Percentiles rank a stretch among this genome's conserved stretches.
Evolutionary conservation across 2,329 filamentous ascomycete genomes (phyloP).

Genomic region (Grosmannia huntii): DNA sequence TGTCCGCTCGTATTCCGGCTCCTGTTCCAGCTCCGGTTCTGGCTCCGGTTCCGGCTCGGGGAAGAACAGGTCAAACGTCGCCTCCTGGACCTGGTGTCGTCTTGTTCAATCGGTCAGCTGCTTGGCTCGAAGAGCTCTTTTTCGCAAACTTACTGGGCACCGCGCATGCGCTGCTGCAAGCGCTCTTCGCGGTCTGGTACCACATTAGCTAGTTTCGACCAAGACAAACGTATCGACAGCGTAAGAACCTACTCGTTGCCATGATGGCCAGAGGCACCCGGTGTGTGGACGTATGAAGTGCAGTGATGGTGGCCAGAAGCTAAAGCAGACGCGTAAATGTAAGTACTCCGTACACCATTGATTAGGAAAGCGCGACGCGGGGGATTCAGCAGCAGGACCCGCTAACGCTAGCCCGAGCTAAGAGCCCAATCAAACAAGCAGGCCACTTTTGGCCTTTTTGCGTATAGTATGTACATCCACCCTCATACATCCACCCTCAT

Average conservation of each 20-base stretch:
- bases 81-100: conserved; percentile 44
- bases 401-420: neutral
- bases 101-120: conserved; percentile 17
- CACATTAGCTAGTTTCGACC: neutral
- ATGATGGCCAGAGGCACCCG: neutral
- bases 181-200: conserved; percentile 44
- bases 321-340: neutral
- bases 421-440: neutral
- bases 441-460: neutral
- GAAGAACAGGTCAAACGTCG: conserved; percentile 43
- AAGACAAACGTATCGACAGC: neutral
- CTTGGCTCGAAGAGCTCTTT: neutral
- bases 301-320: neutral
- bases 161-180: conserved; percentile 51
- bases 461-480: no score
- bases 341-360: neutral
- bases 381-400: neutral
- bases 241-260: neutral
- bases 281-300: neutral
- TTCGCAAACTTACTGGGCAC: conserved; percentile 39
- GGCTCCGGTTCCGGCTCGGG: neutral
- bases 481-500: no score
- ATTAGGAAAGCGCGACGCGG: neutral
- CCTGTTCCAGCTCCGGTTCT: neutral
- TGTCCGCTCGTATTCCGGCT: neutral